Evolutionary conservation across 768 basidiomycete species (phyloP).

Genomic region (Baorangia bicolor): DNA sequence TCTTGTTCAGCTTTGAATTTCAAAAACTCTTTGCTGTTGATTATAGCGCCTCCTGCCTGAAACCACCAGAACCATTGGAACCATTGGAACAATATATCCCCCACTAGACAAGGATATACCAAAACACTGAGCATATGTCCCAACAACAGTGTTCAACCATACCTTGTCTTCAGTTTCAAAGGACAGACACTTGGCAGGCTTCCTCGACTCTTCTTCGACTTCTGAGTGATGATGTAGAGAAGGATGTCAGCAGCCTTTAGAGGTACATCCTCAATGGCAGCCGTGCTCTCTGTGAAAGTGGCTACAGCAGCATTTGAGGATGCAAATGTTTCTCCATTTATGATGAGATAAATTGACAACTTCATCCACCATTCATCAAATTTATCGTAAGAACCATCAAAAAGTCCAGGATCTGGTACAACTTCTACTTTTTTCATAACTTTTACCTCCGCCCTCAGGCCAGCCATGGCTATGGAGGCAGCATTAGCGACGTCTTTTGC

Average conservation of each 20-base stretch:
- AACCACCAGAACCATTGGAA: constrained; percentile 54
- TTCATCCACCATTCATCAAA: too few relatives aligned
- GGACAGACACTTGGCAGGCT: constrained; percentile 86
- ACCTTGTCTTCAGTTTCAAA: constrained; percentile 91
- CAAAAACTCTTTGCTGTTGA: constrained; percentile 98
- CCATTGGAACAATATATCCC: constrained; percentile 59
- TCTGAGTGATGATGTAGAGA: constrained; percentile 89
- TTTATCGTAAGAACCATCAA: too few relatives aligned
- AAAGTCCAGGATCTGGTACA: too few relatives aligned
- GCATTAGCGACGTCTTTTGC: too few relatives aligned
- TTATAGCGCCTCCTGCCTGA: constrained; percentile 79
- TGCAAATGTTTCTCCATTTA: too few relatives aligned
- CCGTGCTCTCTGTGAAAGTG: constrained; percentile 60
- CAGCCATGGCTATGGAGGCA: too few relatives aligned
- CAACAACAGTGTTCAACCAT: constrained; percentile 87
- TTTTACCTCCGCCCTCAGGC: too few relatives aligned
- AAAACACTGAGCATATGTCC: constrained; percentile 81
- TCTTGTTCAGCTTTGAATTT: constrained; percentile 95
- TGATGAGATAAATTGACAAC: too few relatives aligned
- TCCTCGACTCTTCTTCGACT: constrained; percentile 96
- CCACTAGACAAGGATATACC: constrained; percentile 82
- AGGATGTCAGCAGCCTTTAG: constrained; percentile 90
- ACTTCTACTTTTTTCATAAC: too few relatives aligned
- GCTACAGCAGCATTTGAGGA: constrained; percentile 43
- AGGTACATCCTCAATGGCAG: constrained; percentile 84